phyloP scores from a whole-genome alignment of 2,329 filamentous ascomycete genomes.

The Teratosphaeria pseudoeucalypti region DNA sequence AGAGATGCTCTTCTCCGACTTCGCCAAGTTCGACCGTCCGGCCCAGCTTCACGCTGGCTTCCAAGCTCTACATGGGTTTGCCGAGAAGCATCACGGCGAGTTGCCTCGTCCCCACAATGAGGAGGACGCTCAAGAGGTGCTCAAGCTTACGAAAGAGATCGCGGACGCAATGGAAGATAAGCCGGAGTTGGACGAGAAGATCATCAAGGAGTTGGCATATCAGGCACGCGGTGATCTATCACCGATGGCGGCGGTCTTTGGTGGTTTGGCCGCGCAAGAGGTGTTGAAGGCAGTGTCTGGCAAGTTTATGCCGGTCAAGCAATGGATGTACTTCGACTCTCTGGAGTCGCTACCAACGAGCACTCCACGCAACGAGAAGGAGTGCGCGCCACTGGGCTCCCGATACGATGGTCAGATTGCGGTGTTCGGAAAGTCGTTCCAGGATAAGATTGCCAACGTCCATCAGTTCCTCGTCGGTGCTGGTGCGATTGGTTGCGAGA shows the following conservation, averaged over 20 bases:
- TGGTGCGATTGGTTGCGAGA: slow-evolving; percentile 95
- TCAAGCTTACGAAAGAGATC: slow-evolving; percentile 65
- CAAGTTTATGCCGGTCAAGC: slow-evolving; percentile 91
- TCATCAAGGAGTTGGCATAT: slow-evolving; percentile 86
- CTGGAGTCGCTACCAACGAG: slow-evolving; percentile 83
- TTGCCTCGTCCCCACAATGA: slow-evolving; percentile 78
- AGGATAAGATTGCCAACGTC: slow-evolving; percentile 83
- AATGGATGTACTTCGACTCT: slow-evolving; percentile 97
- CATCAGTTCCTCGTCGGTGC: slow-evolving; percentile 93
- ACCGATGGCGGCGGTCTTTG: slow-evolving; percentile 90
- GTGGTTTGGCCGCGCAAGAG: slow-evolving; percentile 86
- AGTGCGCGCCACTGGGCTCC: slow-evolving; percentile 73
- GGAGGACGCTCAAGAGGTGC: slow-evolving; percentile 66
- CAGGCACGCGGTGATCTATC: slow-evolving; percentile 85
- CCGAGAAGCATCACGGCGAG: slow-evolving; percentile 56
- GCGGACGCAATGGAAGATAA: slow-evolving; percentile 57
- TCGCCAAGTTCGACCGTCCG: slow-evolving; percentile 93
- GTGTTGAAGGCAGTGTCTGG: slow-evolving; percentile 94
- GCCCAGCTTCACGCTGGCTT: slow-evolving; percentile 85
- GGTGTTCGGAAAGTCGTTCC: slow-evolving; percentile 86
- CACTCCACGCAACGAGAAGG: slow-evolving; percentile 66
- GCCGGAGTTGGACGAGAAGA: slow-evolving; percentile 79
- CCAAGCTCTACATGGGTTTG: slow-evolving; percentile 83
- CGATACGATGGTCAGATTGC: slow-evolving; percentile 96
- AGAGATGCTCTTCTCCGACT: slow-evolving; percentile 85